A percentile compares a stretch with the other conserved stretches of the same genome.
These are phyloP conservation scores for Fusarium nematophilum DNA, from an alignment of 2,329 filamentous ascomycete species.

Conservation along the genomic window DNA sequence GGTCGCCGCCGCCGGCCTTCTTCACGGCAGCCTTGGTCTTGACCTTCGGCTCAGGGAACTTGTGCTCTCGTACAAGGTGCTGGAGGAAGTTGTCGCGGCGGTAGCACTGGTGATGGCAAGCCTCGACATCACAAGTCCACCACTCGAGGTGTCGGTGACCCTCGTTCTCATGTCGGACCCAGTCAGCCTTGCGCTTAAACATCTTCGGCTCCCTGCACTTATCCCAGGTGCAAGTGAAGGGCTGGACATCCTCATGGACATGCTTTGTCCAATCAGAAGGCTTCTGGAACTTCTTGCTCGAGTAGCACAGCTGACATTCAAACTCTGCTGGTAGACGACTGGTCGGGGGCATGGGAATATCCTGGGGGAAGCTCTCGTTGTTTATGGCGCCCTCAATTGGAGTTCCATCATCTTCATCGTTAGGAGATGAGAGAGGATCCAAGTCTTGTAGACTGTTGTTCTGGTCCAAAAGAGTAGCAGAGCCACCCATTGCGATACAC, in stretches of 20 bases:
- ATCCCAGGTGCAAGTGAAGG: slow-evolving; percentile 92
- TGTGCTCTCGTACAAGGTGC: slow-evolving; percentile 92
- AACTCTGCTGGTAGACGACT: slow-evolving; percentile 84
- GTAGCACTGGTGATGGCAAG: slow-evolving; percentile 85
- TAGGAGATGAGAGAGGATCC: slow-evolving; percentile 65
- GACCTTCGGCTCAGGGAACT: slow-evolving; percentile 82
- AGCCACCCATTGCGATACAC: slow-evolving; percentile 76
- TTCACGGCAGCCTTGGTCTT: slow-evolving; percentile 79
- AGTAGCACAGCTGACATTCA: slow-evolving; percentile 89
- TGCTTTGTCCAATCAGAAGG: slow-evolving; percentile 98
- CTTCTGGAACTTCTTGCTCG: slow-evolving; percentile 86
- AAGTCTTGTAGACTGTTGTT: slow-evolving; percentile 69
- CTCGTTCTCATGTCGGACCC: slow-evolving; percentile 95
- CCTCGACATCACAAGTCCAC: slow-evolving; percentile 86
- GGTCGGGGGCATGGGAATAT: slow-evolving; percentile 85
- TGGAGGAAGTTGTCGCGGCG: slow-evolving; percentile 93
- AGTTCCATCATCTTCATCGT: slow-evolving; percentile 72
- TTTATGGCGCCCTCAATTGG: slow-evolving; percentile 75
- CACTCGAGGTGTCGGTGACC: slow-evolving; percentile 89
- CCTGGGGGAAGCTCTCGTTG: slow-evolving; percentile 79
- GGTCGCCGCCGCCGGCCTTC: slow-evolving; percentile 67
- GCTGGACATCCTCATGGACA: slow-evolving; percentile 92
- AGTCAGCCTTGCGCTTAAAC: slow-evolving; percentile 95
- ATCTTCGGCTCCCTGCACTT: slow-evolving; percentile 86
- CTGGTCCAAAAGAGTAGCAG: slow-evolving; percentile 69